phyloP scores from a whole-genome alignment of 2,329 filamentous ascomycete genomes.

The Verticillium longisporum region DNA sequence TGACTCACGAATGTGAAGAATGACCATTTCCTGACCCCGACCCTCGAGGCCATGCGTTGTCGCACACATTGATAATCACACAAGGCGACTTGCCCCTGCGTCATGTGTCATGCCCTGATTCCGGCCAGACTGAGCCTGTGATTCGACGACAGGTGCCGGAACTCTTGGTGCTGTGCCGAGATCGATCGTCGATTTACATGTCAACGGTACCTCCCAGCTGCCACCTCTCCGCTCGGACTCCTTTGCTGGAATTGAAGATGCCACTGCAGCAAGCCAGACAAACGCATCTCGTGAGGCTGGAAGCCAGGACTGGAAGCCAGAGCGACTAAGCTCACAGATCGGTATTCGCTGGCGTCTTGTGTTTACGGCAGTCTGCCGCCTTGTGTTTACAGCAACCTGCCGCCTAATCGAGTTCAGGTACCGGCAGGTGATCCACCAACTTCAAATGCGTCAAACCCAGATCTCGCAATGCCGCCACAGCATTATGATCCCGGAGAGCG shows the following conservation, averaged over 20 bases:
- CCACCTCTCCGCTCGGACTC: neutral
- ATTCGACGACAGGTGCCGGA: neutral
- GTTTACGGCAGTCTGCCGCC: too few species aligned
- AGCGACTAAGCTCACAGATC: neutral
- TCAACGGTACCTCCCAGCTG: neutral
- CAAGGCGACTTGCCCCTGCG: neutral
- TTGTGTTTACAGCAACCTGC: neutral
- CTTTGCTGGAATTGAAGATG: too few species aligned
- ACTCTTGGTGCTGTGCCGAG: neutral
- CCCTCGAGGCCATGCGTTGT: neutral
- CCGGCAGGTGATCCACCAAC: slow-evolving; percentile 68
- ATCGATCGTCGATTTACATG: neutral
- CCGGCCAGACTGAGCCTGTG: neutral
- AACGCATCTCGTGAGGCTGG: too few species aligned
- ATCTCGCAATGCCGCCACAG: slow-evolving; percentile 58
- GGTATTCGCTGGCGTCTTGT: neutral
- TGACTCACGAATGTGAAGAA: neutral
- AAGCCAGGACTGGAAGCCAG: neutral
- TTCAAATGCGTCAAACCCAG: slow-evolving; percentile 59
- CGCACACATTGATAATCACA: neutral
- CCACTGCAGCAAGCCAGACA: too few species aligned
- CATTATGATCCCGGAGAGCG: slow-evolving; percentile 55
- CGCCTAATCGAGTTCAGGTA: slow-evolving; percentile 53
- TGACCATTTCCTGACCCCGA: neutral
- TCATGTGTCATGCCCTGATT: neutral